A percentile compares a stretch with the other conserved stretches of the same genome.
These are phyloP conservation scores for Aotearoamyces nothofagi DNA, from an alignment of 2,329 filamentous ascomycete species.

Conservation along the genomic window DNA sequence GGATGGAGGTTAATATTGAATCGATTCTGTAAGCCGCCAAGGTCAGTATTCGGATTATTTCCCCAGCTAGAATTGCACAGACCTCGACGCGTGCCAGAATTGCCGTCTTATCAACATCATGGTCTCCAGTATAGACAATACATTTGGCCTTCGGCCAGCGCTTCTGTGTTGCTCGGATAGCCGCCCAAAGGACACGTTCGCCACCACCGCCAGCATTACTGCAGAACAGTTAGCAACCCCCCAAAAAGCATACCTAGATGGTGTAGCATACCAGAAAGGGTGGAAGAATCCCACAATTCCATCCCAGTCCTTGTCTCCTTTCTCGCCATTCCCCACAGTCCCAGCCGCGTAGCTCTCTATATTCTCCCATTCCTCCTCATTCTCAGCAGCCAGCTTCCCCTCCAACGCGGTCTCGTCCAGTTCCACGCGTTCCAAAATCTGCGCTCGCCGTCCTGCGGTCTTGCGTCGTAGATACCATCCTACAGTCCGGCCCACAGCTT, in stretches of 20 bases:
- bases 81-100: constrained; percentile 70
- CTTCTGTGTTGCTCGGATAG: constrained; percentile 78
- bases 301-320: constrained; percentile 48
- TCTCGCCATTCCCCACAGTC: constrained; percentile 26
- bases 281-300: constrained; percentile 94
- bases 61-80: constrained; percentile 8
- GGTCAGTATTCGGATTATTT: neutral
- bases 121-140: constrained; percentile 89
- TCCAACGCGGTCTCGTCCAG: constrained; percentile 21
- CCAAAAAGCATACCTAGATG: too few species aligned
- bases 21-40: constrained; percentile 58
- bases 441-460: constrained; percentile 43
- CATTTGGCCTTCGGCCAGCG: constrained; percentile 81
- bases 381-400: constrained; percentile 6
- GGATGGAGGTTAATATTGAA: constrained; percentile 88
- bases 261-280: constrained; percentile 74
- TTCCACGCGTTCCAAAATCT: constrained; percentile 36
- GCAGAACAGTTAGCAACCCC: too few species aligned
- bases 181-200: constrained; percentile 91
- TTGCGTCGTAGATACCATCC: constrained; percentile 49
- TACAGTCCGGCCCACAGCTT: constrained; percentile 24
- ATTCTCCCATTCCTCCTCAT: constrained; percentile 47
- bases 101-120: constrained; percentile 65
- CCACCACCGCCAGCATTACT: constrained; percentile 94
- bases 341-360: constrained; percentile 38